A percentile compares a stretch with the other conserved stretches of the same genome.
Conservation (phyloP, 768 basidiomycete genomes). For the Auriscalpium orientale region DNA sequence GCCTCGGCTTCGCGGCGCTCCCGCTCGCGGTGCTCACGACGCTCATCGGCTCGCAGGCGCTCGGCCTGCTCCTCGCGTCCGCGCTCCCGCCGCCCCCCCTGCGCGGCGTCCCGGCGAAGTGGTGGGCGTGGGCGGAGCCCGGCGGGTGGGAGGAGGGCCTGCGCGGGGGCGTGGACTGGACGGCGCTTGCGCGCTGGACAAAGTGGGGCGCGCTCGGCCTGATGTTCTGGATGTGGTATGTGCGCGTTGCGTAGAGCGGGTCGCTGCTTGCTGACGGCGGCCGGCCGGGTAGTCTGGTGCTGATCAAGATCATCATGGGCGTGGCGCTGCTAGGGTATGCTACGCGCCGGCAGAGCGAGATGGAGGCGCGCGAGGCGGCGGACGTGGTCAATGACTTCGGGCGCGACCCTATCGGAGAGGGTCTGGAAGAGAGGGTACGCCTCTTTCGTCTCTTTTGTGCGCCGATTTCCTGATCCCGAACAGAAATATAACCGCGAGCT, state of each 20-base stretch:
- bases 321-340: conserved; percentile 84
- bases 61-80: conserved; percentile 45
- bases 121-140: conserved; percentile 32
- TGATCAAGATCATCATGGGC: conserved; percentile 89
- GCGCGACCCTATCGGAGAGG: conserved; percentile 87
- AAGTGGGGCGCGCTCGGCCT: conserved; percentile 62
- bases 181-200: conserved; percentile 41
- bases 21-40: conserved; percentile 82
- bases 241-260: neutral
- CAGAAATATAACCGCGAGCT: conserved; percentile 81
- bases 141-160: conserved; percentile 13
- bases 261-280: neutral
- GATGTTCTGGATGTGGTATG: conserved; percentile 82
- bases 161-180: conserved; percentile 31
- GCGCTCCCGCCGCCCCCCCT: conserved; percentile 23
- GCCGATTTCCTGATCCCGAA: neutral
- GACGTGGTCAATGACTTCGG: conserved; percentile 85
- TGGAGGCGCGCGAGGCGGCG: conserved; percentile 67
- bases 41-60: conserved; percentile 67
- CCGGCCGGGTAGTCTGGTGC: conserved; percentile 51
- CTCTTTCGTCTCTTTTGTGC: neutral
- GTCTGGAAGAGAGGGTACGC: conserved; percentile 73
- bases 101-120: conserved; percentile 28
- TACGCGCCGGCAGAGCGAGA: conserved; percentile 59
- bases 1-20: conserved; percentile 88